These are phyloP conservation scores for Mycena crocata DNA, from an alignment of 768 basidiomycete genomes.

Conservation along the genomic window DNA sequence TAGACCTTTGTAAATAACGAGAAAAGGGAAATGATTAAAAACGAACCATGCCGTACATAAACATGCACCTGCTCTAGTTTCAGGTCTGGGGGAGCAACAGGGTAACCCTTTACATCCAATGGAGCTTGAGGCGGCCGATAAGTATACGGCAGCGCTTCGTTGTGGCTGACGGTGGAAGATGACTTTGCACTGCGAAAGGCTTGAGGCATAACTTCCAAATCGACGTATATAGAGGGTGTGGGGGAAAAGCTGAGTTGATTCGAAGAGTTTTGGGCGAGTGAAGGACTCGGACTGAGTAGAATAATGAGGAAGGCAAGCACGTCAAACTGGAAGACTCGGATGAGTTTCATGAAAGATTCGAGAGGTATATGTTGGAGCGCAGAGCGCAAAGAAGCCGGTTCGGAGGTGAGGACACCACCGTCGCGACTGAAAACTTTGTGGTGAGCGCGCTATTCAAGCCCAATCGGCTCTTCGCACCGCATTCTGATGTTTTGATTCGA, in stretches of 20 bases:
- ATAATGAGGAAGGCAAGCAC: conserved; percentile 8
- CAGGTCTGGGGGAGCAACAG: conserved; percentile 65
- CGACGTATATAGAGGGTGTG: conserved; percentile 9
- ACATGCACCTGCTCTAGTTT: conserved; percentile 79
- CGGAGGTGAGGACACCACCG: too few relatives aligned
- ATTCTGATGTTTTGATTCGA: too few relatives aligned
- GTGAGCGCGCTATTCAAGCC: too few relatives aligned
- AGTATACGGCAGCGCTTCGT: conserved; percentile 29
- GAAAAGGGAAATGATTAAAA: not conserved
- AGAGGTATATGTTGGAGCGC: not conserved
- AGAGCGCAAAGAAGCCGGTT: not conserved
- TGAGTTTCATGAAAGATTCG: conserved; percentile 10
- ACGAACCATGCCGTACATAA: conserved; percentile 79
- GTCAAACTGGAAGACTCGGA: not conserved
- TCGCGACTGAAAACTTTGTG: too few relatives aligned
- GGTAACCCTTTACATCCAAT: conserved; percentile 72
- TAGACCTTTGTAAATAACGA: conserved; percentile 38
- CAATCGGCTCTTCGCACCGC: too few relatives aligned
- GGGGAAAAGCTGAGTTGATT: conserved; percentile 20
- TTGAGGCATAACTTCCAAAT: conserved; percentile 23
- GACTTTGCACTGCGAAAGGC: conserved; percentile 31
- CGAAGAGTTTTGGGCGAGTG: conserved; percentile 24
- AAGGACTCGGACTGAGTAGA: conserved; percentile 1
- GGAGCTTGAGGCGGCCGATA: conserved; percentile 55
- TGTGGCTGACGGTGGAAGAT: conserved; percentile 12